A percentile compares a stretch with the other conserved stretches of the same genome.
These are phyloP conservation scores for Rasamsonia emersonii DNA, from an alignment of 2,329 filamentous ascomycete genomes.

Conservation along the genomic window DNA sequence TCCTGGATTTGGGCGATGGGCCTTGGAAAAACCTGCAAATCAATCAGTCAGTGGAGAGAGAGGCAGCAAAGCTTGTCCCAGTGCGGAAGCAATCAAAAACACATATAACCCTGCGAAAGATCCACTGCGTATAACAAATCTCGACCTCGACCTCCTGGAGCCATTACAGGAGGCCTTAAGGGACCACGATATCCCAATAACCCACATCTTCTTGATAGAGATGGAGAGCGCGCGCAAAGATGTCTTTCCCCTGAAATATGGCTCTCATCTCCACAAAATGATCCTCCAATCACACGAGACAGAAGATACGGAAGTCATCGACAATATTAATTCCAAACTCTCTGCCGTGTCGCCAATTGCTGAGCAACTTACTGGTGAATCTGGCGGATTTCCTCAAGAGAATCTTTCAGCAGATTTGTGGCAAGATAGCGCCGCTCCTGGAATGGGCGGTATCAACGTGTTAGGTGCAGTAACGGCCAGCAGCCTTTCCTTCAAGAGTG, in stretches of 20 bases:
- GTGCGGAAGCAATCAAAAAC: constrained; percentile 5
- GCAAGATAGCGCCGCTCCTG: constrained; percentile 14
- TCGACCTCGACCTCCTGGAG: constrained; percentile 18
- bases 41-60: neutral
- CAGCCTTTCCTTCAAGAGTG: constrained; percentile 25
- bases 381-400: constrained; percentile 10
- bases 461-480: constrained; percentile 21
- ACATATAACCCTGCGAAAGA: constrained; percentile 21
- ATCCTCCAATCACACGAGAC: constrained; percentile 16
- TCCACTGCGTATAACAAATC: constrained; percentile 23
- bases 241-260: constrained; percentile 21
- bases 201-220: constrained; percentile 21
- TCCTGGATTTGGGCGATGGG: constrained; percentile 20
- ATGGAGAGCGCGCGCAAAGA: constrained; percentile 27
- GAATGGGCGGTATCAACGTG: constrained; percentile 23
- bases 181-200: constrained; percentile 18
- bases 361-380: constrained; percentile 22
- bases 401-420: constrained; percentile 10
- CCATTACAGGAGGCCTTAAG: constrained; percentile 16
- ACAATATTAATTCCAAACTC: constrained; percentile 14
- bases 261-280: constrained; percentile 18
- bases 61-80: constrained; percentile 5
- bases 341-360: constrained; percentile 20
- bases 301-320: constrained; percentile 6
- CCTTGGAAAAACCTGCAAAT: neutral